These are phyloP conservation scores for Termitomyces sp. DNA, from an alignment of 768 basidiomycete genomes.

Conservation along the genomic window DNA sequence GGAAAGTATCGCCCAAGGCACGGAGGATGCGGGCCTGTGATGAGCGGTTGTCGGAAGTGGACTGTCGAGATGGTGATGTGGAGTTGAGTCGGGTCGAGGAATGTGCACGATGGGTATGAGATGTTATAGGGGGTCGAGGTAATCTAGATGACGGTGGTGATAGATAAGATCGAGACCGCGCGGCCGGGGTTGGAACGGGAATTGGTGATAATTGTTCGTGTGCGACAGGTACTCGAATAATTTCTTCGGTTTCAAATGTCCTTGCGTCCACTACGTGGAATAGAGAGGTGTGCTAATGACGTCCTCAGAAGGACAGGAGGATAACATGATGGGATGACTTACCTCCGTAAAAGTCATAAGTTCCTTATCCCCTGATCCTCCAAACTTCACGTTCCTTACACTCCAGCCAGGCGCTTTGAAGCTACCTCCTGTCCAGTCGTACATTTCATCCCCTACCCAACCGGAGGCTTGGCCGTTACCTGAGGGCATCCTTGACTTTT, in stretches of 20 bases:
- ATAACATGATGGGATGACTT: conserved; percentile 15
- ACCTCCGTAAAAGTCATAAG: conserved; percentile 91
- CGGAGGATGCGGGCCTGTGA: conserved; percentile 35
- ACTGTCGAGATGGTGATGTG: not conserved
- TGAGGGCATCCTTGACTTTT: conserved; percentile 30
- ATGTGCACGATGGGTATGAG: conserved; percentile 1
- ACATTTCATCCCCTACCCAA: conserved; percentile 61
- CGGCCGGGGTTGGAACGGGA: conserved; percentile 1
- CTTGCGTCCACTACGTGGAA: conserved; percentile 85
- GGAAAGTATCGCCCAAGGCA: conserved; percentile 57
- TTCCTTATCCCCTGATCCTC: conserved; percentile 64
- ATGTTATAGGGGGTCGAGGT: conserved; percentile 6
- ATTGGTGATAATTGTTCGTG: conserved; percentile 13
- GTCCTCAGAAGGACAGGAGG: conserved; percentile 9
- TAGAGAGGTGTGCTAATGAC: conserved; percentile 67
- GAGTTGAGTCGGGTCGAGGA: conserved; percentile 1
- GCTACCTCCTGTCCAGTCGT: conserved; percentile 61
- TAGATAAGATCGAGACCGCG: conserved; percentile 6
- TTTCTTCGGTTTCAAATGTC: conserved; percentile 78
- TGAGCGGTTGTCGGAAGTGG: conserved; percentile 3
- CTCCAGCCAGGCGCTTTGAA: conserved; percentile 77
- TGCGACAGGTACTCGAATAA: conserved; percentile 53
- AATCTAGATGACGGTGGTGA: not conserved
- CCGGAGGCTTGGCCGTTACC: conserved; percentile 41
- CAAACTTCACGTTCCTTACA: conserved; percentile 84